phyloP scores from a whole-genome alignment of 2,329 filamentous ascomycete species.

The Phyllosticta citriasiana region DNA sequence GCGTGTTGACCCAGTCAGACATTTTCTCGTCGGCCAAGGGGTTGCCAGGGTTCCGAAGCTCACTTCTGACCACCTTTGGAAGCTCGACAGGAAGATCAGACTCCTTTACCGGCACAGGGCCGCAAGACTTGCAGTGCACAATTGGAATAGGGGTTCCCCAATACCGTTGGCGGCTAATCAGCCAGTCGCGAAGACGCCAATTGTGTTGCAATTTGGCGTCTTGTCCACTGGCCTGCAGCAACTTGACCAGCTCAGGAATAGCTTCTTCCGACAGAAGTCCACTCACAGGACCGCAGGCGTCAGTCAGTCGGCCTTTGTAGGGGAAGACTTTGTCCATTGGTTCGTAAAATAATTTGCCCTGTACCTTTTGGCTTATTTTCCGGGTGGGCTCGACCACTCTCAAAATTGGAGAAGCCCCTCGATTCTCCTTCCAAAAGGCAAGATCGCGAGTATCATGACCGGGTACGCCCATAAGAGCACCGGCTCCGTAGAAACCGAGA shows the following conservation, averaged over 20 bases:
- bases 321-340: slow-evolving; percentile 44
- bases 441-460: slow-evolving; percentile 73
- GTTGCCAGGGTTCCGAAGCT: slow-evolving; percentile 61
- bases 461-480: slow-evolving; percentile 86
- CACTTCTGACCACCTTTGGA: slow-evolving; percentile 61
- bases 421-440: slow-evolving; percentile 69
- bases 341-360: slow-evolving; percentile 15
- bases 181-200: slow-evolving; percentile 80
- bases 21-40: slow-evolving; percentile 57
- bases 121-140: slow-evolving; percentile 68
- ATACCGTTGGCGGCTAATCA: slow-evolving; percentile 84
- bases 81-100: slow-evolving; percentile 67
- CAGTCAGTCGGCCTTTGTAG: slow-evolving; percentile 57
- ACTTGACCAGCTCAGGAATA: slow-evolving; percentile 48
- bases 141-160: slow-evolving; percentile 90
- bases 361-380: slow-evolving; percentile 13
- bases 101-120: slow-evolving; percentile 66
- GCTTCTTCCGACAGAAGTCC: slow-evolving; percentile 55
- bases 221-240: slow-evolving; percentile 24
- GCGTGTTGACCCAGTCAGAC: slow-evolving; percentile 62
- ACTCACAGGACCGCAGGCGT: slow-evolving; percentile 53
- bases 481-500: slow-evolving; percentile 73
- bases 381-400: slow-evolving; percentile 17
- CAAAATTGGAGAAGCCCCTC: slow-evolving; percentile 47
- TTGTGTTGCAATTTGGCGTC: slow-evolving; percentile 53